These are phyloP conservation scores for Ophioceras dolichostomum DNA, from an alignment of 2,329 filamentous ascomycete genomes.

Conservation along the genomic window DNA sequence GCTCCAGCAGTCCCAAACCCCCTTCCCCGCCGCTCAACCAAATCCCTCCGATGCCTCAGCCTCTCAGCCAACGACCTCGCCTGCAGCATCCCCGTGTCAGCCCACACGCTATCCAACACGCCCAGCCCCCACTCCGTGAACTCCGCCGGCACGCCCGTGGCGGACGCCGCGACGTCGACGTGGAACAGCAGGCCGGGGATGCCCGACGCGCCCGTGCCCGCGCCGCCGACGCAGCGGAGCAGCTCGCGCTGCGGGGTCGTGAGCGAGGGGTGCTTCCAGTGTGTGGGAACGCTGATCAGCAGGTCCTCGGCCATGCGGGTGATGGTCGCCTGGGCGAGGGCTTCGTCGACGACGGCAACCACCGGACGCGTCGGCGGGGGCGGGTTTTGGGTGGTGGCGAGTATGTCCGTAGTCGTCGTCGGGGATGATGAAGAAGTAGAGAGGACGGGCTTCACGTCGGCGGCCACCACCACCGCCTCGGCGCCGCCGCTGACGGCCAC, in stretches of 20 bases:
- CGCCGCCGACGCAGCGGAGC: constrained; percentile 17
- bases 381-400: no score
- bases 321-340: constrained; percentile 13
- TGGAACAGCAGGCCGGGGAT: constrained; percentile 36
- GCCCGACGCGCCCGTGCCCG: constrained; percentile 32
- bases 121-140: constrained; percentile 32
- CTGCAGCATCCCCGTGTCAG: constrained; percentile 37
- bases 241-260: constrained; percentile 11
- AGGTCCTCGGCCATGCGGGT: constrained; percentile 27
- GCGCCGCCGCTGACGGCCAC: constrained; percentile 14
- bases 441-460: not conserved
- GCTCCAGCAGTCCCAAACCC: no score
- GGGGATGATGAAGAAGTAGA: no score
- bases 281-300: constrained; percentile 32
- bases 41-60: constrained; percentile 7
- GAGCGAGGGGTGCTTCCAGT: constrained; percentile 38
- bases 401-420: no score
- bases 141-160: constrained; percentile 27
- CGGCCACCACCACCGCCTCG: not conserved
- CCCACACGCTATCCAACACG: constrained; percentile 34
- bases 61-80: constrained; percentile 29
- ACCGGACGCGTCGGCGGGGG: no score
- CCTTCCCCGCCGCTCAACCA: no score
- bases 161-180: constrained; percentile 32
- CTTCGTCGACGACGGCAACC: no score